Evolutionary conservation across 2,329 filamentous ascomycete genomes (phyloP), one percentile per base, ranked within the genome.

Genomic region (Emergomyces orientalis): DNA sequence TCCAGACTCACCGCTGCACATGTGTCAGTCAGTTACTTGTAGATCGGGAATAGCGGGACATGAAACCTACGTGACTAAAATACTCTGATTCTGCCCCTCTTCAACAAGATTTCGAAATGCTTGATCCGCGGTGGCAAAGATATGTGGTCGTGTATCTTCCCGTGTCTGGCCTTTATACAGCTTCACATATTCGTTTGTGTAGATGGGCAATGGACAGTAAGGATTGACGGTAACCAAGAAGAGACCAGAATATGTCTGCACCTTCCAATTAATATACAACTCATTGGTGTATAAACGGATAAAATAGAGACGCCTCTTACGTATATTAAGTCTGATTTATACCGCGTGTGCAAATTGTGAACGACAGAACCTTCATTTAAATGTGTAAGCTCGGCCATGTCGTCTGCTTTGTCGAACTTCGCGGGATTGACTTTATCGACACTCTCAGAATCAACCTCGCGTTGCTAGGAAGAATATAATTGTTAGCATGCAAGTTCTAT

Each of bases 351-450:
- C 63, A 99, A 83, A 73, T 99, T 99, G 78, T 99, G 92, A 60
- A 99, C 92, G 60, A 99, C 94, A 0, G 94, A 97, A 27, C 93
- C 90, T 78, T 99, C 94, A 77, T 99, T 99, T 67, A 99, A 81
- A 76, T 99, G 94, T 6, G 94, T 99, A 72, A 99, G 83, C 75
- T 99, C 94, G 30, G 95, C 94, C 94, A 99, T 99, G 76, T 99
- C 95, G 78, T 95, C 91, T 67, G 93, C 93, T 78, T 97, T 99
- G 83, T 99, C 94, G 78, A 99, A 99, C 59, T 99, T 99, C 71
- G 93, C 93, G 56, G 94, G 94, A 77, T 99, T 99, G 80, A 99
- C 95, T 78, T 97, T 97, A 81, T 99, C 95, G 68, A 97, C 91
- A 70, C 86, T 88, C 70, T 97, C 92, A 60, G 84, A 79, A 68